Base-by-base conservation (phyloP, 2,329 filamentous ascomycete species). In the Colletotrichum navitas region DNA sequence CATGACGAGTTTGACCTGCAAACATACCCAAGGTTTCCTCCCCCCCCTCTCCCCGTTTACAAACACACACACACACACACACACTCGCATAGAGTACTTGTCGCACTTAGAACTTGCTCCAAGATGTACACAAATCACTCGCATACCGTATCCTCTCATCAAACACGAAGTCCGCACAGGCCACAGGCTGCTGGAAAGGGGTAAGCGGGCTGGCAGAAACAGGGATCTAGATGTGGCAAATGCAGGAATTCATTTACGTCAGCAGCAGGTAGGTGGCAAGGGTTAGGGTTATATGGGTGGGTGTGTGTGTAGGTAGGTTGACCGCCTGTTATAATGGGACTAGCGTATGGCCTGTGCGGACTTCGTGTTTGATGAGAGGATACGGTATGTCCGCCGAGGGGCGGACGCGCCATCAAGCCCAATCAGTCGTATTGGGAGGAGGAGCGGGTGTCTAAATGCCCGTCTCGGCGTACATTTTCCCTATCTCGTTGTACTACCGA, bases 1-100 rank as follows among this genome's bases (percentile, higher is more conserved):
- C 60, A 41, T 26, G 24, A 51, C 32, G 60, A 29, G 6, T 29
- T 63, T 63, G 34, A 52, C n/a, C 45, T 63, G 45, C 45, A 39
- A 16, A 21, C 14, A 34, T 41, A 52, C 32, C 60, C 39, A 34
- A 62, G 59, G 32, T 41, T 52, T 14, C 7, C 3, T 11, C 8
- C 7, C 18, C 43, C 8, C 21, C 1, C 26, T 36, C 47, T 21
- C 26, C 32, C 39, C 32, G 18, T 36, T 24, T 16, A n/a, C 29
- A 24, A 14, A 26, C 29, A 24, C 14, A 14, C 58, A 34, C 21
- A 34, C 21, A 18, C 26, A 24, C 8, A 32, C 41, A 21, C 41
- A 34, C 26, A 32, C 18, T 16, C 24, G 5, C 11, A 43, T 12
- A 10, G 8, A 6, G n/a, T 26, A 29, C 26, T 47, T 16, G 41